These are phyloP conservation scores for Plasmodium relictum DNA, from an alignment of 169 alveolate genomes.

Conservation along the genomic window DNA sequence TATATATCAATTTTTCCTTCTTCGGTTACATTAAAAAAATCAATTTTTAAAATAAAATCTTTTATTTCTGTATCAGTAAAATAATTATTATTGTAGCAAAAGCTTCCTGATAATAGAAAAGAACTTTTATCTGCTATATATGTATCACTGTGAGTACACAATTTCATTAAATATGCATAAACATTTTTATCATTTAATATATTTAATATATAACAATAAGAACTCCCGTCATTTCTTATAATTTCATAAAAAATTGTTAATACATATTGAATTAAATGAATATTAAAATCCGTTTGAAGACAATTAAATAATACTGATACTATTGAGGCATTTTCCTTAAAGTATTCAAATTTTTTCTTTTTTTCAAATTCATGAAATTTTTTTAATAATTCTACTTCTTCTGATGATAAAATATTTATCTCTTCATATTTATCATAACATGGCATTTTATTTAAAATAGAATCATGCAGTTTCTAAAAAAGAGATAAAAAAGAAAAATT, in stretches of 20 bases:
- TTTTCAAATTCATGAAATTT: constrained; percentile 74
- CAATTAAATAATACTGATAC: constrained; percentile 70
- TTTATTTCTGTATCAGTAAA: constrained; percentile 70
- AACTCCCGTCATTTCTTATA: constrained; percentile 79
- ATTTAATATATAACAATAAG: constrained; percentile 71
- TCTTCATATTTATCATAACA: constrained; percentile 76
- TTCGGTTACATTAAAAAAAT: constrained; percentile 74
- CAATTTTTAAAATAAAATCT: constrained; percentile 77
- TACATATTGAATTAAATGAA: constrained; percentile 76
- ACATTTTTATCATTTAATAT: constrained; percentile 43
- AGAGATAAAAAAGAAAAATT: background rate
- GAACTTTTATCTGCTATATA: constrained; percentile 77
- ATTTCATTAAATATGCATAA: constrained; percentile 59
- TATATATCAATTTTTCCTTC: constrained; percentile 78
- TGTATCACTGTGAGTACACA: constrained; percentile 75
- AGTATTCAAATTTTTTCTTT: constrained; percentile 73
- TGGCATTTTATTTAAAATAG: constrained; percentile 77
- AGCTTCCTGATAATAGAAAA: constrained; percentile 69
- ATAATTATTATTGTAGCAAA: constrained; percentile 73
- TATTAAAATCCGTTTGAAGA: constrained; percentile 66
- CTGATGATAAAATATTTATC: constrained; percentile 70
- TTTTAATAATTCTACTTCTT: constrained; percentile 77
- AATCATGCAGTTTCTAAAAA: constrained; percentile 71
- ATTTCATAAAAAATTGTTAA: constrained; percentile 76
- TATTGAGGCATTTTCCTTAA: constrained; percentile 51